Base-by-base conservation (phyloP, 345 rosid species). In the Clarkia xantiana region DNA sequence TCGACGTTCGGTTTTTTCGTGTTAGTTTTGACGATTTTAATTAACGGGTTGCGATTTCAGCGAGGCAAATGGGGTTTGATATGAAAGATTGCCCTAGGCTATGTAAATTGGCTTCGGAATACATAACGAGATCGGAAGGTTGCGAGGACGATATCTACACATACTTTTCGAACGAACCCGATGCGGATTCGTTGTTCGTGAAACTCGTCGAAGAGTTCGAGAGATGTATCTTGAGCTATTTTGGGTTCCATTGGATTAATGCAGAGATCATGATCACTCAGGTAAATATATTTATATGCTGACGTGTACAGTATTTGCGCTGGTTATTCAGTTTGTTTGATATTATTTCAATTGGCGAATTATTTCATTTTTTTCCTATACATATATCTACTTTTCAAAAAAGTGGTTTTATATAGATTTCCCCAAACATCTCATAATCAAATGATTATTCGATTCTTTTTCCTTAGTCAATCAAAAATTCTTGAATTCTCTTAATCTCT, bases 51-150 rank as follows among this genome's bases (percentile, higher is more conserved):
- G 22, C 15, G 14, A 20, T 17, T 41, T 19, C 71, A 90, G 96
- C 85, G 3, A 70, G 96, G 55, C 98, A 91, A 59, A 47, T 91
- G 70, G 94, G 96, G 41, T 75, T 86, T 43, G 94, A 91, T 53
- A 74, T 71, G 61, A 65, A 63, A 47, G 83, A 80, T 57, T 80
- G 81, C 34, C 93, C 90, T 3, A 72, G 65, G 51, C 72, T 91
- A 4, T 69, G 83, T 74, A 78, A 73, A 58, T 58, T 86, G 40
- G 98, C 87, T 12, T 40, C 73, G 18, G 81, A 66, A 34, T 78
- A 84, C 62, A 42, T 91, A 53, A 59, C 54, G 58, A 73, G 72
- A 58, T 58, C 76, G 29, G 61, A 84, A 46, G 80, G 82, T 40
- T 69, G 73, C 42, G 94, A 81, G 51, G 78, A 67, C 42, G 73